Percentiles rank a stretch among this genome's conserved stretches.
These are phyloP conservation scores for Pyrenula massariospora DNA, from an alignment of 495 filamentous ascomycete genomes.

Conservation along the genomic window DNA sequence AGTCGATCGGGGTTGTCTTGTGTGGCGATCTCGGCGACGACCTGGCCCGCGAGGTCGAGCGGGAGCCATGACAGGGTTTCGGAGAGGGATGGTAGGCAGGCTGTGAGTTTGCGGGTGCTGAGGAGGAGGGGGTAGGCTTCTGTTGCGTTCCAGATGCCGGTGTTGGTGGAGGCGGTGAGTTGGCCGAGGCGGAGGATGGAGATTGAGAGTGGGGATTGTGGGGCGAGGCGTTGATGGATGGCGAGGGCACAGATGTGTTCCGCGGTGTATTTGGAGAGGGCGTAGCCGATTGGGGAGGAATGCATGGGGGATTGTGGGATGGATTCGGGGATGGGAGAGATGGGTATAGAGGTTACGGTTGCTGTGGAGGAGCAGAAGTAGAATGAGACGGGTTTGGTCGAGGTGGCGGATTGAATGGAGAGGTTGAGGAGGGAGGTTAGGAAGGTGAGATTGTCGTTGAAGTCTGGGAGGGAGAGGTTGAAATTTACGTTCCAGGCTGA, in stretches of 20 bases:
- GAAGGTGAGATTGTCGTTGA: constrained; percentile 44
- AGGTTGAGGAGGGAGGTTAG: constrained; percentile 43
- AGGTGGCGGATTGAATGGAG: constrained; percentile 23
- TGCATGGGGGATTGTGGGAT: constrained; percentile 32
- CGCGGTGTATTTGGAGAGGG: constrained; percentile 50
- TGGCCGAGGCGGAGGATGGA: constrained; percentile 45
- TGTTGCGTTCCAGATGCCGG: constrained; percentile 49
- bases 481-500: constrained; percentile 68
- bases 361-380: constrained; percentile 52
- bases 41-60: constrained; percentile 40
- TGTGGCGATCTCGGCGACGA: constrained; percentile 24
- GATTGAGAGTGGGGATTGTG: constrained; percentile 8
- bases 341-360: constrained; percentile 22
- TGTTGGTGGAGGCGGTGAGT: constrained; percentile 37
- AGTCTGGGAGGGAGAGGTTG: constrained; percentile 46
- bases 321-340: constrained; percentile 29
- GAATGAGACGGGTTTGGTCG: constrained; percentile 23
- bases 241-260: constrained; percentile 36
- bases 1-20: not conserved
- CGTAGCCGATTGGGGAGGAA: constrained; percentile 46
- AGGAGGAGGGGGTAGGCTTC: constrained; percentile 56
- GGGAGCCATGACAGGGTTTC: constrained; percentile 47
- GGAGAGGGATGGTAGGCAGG: constrained; percentile 38
- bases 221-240: not conserved
- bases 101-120: constrained; percentile 28